Conservation (phyloP, 108 stramenopile genomes). For the Pseudonitzschia delicatissima region DNA sequence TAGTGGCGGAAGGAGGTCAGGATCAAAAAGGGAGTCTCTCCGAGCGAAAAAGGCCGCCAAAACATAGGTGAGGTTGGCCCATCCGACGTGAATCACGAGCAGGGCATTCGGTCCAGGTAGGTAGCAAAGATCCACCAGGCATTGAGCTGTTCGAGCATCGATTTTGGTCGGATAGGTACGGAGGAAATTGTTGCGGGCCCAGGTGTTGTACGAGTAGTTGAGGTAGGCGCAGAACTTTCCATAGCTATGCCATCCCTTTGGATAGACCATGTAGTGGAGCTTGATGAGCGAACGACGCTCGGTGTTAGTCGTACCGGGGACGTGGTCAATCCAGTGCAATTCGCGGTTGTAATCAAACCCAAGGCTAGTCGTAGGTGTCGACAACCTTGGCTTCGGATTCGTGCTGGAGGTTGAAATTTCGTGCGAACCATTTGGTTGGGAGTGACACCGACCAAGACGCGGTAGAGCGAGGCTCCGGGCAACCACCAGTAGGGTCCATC, state of each 20-base stretch:
- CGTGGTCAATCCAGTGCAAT: constrained; percentile 62
- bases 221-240: constrained; percentile 37
- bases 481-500: constrained; percentile 60
- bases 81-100: constrained; percentile 44
- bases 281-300: constrained; percentile 55
- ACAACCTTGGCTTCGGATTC: constrained; percentile 37
- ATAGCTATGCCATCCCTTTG: constrained; percentile 55
- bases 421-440: constrained; percentile 58
- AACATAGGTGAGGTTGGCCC: constrained; percentile 46
- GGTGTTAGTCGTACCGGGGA: constrained; percentile 38
- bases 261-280: constrained; percentile 53
- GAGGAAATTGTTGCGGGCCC: constrained; percentile 57
- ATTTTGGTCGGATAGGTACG: constrained; percentile 35
- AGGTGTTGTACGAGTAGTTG: constrained; percentile 51
- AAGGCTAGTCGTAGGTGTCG: constrained; percentile 40
- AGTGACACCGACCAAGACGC: constrained; percentile 55
- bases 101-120: constrained; percentile 44
- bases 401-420: constrained; percentile 53
- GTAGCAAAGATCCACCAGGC: constrained; percentile 67
- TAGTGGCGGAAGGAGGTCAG: constrained; percentile 57
- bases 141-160: constrained; percentile 26
- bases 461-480: constrained; percentile 45
- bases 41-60: constrained; percentile 32
- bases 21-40: constrained; percentile 44
- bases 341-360: constrained; percentile 66